Evolutionary conservation across 495 filamentous ascomycete species (phyloP).

Genomic region (Apiosordaria backusii): DNA sequence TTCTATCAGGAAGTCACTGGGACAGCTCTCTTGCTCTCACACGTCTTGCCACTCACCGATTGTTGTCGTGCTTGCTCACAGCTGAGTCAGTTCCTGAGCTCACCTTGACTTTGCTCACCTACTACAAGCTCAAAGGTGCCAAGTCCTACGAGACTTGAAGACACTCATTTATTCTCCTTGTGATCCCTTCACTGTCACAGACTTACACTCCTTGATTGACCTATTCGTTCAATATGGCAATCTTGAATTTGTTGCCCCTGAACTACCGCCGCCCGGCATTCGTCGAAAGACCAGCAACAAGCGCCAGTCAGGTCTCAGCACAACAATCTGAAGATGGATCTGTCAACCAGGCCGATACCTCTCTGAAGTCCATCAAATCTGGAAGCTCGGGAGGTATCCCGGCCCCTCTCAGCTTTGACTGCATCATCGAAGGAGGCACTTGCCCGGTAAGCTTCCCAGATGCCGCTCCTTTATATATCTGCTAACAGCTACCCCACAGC

Average conservation of each 20-base stretch:
- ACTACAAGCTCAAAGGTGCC: not conserved
- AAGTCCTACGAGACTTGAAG: not conserved
- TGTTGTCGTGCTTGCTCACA: not conserved
- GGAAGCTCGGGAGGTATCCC: conserved; percentile 52
- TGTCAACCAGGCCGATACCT: conserved; percentile 20
- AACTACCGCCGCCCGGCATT: conserved; percentile 39
- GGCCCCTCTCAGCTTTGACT: conserved; percentile 64
- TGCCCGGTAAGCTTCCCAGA: conserved; percentile 59
- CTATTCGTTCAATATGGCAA: not conserved
- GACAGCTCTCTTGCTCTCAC: not conserved
- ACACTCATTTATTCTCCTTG: not conserved
- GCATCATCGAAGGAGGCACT: conserved; percentile 65
- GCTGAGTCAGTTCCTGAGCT: not conserved
- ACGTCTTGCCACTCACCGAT: conserved; percentile 8
- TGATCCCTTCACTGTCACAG: not conserved
- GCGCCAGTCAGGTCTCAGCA: conserved; percentile 27
- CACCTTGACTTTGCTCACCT: not conserved
- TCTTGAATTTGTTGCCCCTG: conserved; percentile 34
- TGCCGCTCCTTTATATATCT: not conserved
- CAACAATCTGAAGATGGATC: conserved; percentile 14
- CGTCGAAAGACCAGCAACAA: conserved; percentile 30
- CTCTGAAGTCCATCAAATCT: conserved; percentile 25
- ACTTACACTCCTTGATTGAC: not conserved
- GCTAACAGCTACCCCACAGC: conserved; percentile 43
- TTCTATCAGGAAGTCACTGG: not conserved